Percentiles rank a stretch among this genome's conserved stretches.
phyloP scores from a whole-genome alignment of 2,329 filamentous ascomycete genomes.

The Colletotrichum sp. region DNA sequence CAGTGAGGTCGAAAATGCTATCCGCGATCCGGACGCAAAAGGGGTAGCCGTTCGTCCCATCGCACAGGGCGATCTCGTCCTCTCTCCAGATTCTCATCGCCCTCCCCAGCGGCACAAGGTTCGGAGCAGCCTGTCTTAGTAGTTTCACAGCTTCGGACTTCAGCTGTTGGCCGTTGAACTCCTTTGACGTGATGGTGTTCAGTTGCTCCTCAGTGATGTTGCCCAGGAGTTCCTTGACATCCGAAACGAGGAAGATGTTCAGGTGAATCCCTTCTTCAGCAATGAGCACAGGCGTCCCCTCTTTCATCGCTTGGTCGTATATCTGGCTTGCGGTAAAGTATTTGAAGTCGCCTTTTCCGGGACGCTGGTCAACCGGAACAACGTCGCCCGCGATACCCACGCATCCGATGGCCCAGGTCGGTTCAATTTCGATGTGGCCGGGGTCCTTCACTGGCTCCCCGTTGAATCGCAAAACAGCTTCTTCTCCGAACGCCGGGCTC shows the following conservation, averaged over 20 bases:
- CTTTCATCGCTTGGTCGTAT: not conserved
- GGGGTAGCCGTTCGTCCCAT: not conserved
- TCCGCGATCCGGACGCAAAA: not conserved
- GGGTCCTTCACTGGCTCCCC: not conserved
- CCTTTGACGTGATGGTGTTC: not conserved
- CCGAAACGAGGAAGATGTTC: not conserved
- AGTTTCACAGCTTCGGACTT: not conserved
- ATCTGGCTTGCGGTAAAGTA: not conserved
- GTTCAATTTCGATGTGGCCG: not conserved
- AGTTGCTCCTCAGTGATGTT: not conserved
- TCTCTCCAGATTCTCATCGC: not conserved
- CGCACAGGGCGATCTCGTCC: not conserved
- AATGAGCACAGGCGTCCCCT: not conserved
- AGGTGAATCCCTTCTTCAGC: not conserved
- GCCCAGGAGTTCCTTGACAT: not conserved
- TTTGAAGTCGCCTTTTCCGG: not conserved
- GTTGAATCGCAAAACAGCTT: not conserved
- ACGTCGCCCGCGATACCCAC: not conserved
- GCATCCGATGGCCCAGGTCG: not conserved
- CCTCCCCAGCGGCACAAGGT: not conserved
- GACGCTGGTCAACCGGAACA: not conserved
- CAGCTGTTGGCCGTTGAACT: not conserved
- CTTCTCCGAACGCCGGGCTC: not conserved
- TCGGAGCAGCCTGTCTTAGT: not conserved
- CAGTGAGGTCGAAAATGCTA: slow-evolving; percentile 16